Conservation (phyloP, 305 asterid genomes). For the Fraxinus greggii region DNA sequence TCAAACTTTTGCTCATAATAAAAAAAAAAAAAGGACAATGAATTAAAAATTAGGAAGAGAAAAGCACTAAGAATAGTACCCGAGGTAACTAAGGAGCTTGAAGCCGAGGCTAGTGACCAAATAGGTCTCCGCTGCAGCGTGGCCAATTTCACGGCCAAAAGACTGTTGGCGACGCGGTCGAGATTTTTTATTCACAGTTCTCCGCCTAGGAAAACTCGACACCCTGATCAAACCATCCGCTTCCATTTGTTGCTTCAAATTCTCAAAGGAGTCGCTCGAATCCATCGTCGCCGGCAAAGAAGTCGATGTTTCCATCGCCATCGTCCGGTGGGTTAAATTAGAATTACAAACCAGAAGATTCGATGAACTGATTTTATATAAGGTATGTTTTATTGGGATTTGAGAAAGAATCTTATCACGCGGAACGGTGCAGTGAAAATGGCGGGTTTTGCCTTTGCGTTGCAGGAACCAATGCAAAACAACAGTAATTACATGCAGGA, state of each 20-base stretch:
- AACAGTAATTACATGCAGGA: not conserved
- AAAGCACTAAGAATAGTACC: conserved; percentile 40
- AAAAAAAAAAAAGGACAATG: too few relatives aligned
- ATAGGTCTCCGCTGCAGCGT: conserved; percentile 93
- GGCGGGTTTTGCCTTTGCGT: conserved; percentile 25
- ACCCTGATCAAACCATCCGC: conserved; percentile 34
- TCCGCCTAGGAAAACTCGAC: conserved; percentile 50
- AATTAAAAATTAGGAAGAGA: not conserved
- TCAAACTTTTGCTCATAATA: conserved; percentile 3
- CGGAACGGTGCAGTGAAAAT: conserved; percentile 17
- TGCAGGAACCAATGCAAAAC: not conserved
- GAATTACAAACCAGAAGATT: not conserved
- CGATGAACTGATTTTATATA: not conserved
- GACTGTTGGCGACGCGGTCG: conserved; percentile 54
- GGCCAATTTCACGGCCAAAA: conserved; percentile 70
- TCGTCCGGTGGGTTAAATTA: conserved; percentile 3
- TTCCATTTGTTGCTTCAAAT: conserved; percentile 29
- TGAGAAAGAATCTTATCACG: conserved; percentile 13
- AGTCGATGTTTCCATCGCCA: conserved; percentile 39
- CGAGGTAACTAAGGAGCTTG: conserved; percentile 85
- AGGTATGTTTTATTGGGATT: conserved; percentile 4
- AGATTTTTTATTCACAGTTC: conserved; percentile 33
- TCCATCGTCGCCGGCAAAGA: conserved; percentile 35
- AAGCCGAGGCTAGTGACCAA: conserved; percentile 79
- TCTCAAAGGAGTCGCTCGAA: conserved; percentile 26